Evolutionary conservation across 2,329 filamentous ascomycete species (phyloP).

Genomic region (Aspergillus awamori): DNA sequence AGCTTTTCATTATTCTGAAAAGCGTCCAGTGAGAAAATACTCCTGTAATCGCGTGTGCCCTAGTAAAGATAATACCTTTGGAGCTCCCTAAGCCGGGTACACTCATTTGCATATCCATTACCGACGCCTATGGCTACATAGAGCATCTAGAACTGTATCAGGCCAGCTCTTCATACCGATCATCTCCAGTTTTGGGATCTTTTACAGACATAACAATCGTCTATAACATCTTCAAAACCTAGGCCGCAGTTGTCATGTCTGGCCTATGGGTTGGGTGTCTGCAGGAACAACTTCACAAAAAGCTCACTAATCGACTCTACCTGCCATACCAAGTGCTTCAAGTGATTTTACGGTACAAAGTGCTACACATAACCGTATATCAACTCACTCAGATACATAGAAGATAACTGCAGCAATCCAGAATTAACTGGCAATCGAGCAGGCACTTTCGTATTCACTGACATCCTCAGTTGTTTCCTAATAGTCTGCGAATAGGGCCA

Average conservation of each 20-base stretch:
- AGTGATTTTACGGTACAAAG: conserved; percentile 28
- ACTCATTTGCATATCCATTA: conserved; percentile 20
- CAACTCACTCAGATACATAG: conserved; percentile 23
- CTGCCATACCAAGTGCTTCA: conserved; percentile 41
- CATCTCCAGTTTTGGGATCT: neutral
- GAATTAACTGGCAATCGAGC: neutral
- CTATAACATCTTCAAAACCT: conserved; percentile 26
- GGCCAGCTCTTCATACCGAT: conserved; percentile 12
- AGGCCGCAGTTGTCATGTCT: conserved; percentile 15
- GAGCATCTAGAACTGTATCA: conserved; percentile 23
- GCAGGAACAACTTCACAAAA: neutral
- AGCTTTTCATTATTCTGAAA: conserved; percentile 20
- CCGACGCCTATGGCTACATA: conserved; percentile 29
- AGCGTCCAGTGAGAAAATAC: conserved; percentile 24
- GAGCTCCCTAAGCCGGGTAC: no score
- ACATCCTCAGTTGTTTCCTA: neutral
- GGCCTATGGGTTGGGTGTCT: neutral
- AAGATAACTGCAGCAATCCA: neutral
- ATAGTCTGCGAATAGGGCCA: conserved; percentile 33
- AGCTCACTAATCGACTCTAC: conserved; percentile 22
- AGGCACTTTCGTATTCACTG: neutral
- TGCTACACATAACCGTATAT: conserved; percentile 37
- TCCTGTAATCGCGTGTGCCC: conserved; percentile 21
- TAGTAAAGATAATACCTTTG: conserved; percentile 21
- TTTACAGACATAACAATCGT: conserved; percentile 29